Conservation (phyloP, 306 rosid genomes). For the Medicago truncatula region DNA sequence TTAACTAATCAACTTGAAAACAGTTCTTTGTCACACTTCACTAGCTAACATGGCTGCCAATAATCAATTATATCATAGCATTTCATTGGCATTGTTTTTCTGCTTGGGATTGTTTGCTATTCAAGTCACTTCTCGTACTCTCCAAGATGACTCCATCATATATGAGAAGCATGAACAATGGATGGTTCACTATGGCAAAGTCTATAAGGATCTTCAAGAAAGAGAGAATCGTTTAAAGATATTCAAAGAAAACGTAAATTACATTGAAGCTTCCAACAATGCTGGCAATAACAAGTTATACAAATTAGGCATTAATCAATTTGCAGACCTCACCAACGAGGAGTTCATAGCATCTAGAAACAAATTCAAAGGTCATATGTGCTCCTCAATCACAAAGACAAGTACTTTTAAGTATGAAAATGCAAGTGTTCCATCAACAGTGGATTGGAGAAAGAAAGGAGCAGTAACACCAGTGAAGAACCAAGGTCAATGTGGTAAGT, state of each 20-base stretch:
- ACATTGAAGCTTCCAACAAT: conserved; percentile 43
- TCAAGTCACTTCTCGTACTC: conserved; percentile 48
- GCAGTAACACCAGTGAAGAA: conserved; percentile 54
- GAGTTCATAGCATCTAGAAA: conserved; percentile 55
- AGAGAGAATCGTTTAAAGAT: conserved; percentile 37
- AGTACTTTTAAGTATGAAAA: conserved; percentile 47
- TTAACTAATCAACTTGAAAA: neutral
- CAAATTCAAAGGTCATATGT: conserved; percentile 50
- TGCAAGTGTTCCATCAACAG: conserved; percentile 27
- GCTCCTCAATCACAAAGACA: conserved; percentile 36
- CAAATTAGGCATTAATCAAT: conserved; percentile 45
- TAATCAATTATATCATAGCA: neutral
- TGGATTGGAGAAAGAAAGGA: conserved; percentile 55
- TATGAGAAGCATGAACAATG: conserved; percentile 47
- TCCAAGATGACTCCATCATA: conserved; percentile 46
- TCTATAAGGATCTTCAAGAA: conserved; percentile 33
- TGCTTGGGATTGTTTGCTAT: conserved; percentile 37
- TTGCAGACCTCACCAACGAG: conserved; percentile 56
- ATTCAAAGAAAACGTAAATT: conserved; percentile 44
- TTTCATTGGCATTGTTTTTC: conserved; percentile 42
- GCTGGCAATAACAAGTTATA: conserved; percentile 41
- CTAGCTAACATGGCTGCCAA: conserved; percentile 42
- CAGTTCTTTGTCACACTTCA: neutral
- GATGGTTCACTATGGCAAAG: conserved; percentile 42
- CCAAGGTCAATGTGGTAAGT: conserved; percentile 55